phyloP scores from a whole-genome alignment of 306 rosid genomes.

The Quercus rubra region DNA sequence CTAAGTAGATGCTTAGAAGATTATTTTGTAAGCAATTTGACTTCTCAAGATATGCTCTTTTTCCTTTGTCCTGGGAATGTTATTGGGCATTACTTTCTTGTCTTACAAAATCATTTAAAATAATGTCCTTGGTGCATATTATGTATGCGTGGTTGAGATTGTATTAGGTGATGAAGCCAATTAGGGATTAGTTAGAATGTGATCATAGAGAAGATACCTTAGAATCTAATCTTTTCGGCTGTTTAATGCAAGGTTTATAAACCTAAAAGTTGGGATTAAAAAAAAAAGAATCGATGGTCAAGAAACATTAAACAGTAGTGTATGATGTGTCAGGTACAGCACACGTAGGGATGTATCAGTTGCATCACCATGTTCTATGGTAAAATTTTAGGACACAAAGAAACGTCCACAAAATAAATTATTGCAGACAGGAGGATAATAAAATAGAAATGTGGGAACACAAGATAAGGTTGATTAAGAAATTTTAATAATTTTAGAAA shows the following conservation, averaged over 20 bases:
- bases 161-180: not conserved
- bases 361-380: not conserved
- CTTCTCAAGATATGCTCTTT: too few relatives aligned
- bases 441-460: not conserved
- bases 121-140: too few relatives aligned
- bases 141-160: not conserved
- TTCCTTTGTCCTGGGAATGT: not conserved
- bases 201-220: not conserved
- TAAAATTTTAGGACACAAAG: too few relatives aligned
- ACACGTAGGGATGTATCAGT: not conserved
- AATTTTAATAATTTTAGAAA: not conserved
- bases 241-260: not conserved
- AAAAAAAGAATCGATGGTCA: not conserved
- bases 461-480: not conserved
- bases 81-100: not conserved
- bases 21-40: not conserved
- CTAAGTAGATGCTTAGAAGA: not conserved
- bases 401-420: too few relatives aligned
- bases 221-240: not conserved
- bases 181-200: not conserved
- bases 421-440: not conserved
- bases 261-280: not conserved
- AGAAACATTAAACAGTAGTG: not conserved
- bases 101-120: not conserved
- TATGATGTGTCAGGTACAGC: not conserved